A percentile compares a stretch with the other conserved stretches of the same genome.
These are phyloP conservation scores for Sclerotinia spermophila DNA, from an alignment of 2,329 filamentous ascomycete genomes.

Conservation along the genomic window DNA sequence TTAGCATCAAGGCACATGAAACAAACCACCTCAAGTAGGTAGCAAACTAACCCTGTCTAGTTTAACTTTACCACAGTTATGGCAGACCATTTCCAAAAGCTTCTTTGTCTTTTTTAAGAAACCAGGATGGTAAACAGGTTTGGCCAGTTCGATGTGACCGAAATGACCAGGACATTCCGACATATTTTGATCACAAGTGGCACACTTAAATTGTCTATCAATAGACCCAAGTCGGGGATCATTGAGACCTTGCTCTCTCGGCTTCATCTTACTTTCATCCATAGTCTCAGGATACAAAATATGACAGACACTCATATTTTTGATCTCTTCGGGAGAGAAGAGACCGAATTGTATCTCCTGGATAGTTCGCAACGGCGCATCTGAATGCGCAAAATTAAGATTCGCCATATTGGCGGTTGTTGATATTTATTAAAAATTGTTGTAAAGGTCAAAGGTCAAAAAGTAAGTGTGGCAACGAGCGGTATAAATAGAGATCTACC, in stretches of 20 bases:
- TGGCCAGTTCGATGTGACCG: constrained; percentile 95
- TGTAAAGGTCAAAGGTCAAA: constrained; percentile 12
- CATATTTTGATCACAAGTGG: constrained; percentile 93
- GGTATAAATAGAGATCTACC: constrained; percentile 21
- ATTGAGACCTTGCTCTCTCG: constrained; percentile 87
- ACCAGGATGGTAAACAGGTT: constrained; percentile 89
- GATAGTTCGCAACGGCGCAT: constrained; percentile 93
- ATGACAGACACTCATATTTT: constrained; percentile 95
- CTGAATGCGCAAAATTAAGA: constrained; percentile 84
- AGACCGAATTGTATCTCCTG: constrained; percentile 99
- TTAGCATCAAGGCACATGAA: constrained; percentile 57
- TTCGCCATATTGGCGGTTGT: constrained; percentile 71
- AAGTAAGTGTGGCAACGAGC: constrained; percentile 20
- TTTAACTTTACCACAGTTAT: constrained; percentile 97
- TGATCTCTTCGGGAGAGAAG: constrained; percentile 97
- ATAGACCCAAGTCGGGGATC: constrained; percentile 95
- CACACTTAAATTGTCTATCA: constrained; percentile 92
- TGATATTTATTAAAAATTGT: constrained; percentile 16
- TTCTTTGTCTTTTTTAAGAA: constrained; percentile 99
- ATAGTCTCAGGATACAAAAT: constrained; percentile 99
- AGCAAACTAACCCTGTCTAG: constrained; percentile 89
- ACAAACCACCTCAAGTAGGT: constrained; percentile 54
- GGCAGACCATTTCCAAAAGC: constrained; percentile 96
- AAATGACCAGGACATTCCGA: constrained; percentile 97
- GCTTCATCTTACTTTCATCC: constrained; percentile 91